Evolutionary conservation across 805 yeast genomes (phyloP).

Genomic region (Wickerhamomyces chaumierensis): DNA sequence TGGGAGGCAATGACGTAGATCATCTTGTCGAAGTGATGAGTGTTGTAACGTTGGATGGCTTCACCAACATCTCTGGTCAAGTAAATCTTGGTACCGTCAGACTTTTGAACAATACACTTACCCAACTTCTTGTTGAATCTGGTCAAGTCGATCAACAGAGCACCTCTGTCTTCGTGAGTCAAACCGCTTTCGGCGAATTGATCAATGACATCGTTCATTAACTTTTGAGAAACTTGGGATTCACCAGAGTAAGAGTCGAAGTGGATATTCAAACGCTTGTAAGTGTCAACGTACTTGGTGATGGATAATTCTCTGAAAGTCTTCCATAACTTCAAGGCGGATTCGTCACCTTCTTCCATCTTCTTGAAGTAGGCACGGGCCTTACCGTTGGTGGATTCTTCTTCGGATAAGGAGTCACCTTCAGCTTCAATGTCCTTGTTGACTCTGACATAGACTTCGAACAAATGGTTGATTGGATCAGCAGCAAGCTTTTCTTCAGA

Average conservation of each 20-base stretch:
- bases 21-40: slow-evolving; percentile 86
- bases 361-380: slow-evolving; percentile 81
- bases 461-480: slow-evolving; percentile 91
- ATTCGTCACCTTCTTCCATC: slow-evolving; percentile 91
- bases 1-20: slow-evolving; percentile 92
- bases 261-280: slow-evolving; percentile 81
- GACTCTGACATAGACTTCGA: slow-evolving; percentile 83
- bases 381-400: slow-evolving; percentile 53
- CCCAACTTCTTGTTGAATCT: slow-evolving; percentile 85
- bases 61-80: slow-evolving; percentile 95
- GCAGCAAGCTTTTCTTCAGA: slow-evolving; percentile 51
- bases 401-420: slow-evolving; percentile 36
- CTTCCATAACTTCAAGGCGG: slow-evolving; percentile 69
- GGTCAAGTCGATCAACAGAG: slow-evolving; percentile 75
- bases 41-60: slow-evolving; percentile 81
- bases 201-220: slow-evolving; percentile 56
- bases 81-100: slow-evolving; percentile 91
- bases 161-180: slow-evolving; percentile 83
- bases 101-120: slow-evolving; percentile 83
- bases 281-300: slow-evolving; percentile 74
- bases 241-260: slow-evolving; percentile 93
- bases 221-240: slow-evolving; percentile 74
- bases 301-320: slow-evolving; percentile 88
- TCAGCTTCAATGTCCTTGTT: slow-evolving; percentile 61
- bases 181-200: slow-evolving; percentile 56